A percentile compares a stretch with the other conserved stretches of the same genome.
phyloP scores from a whole-genome alignment of 495 filamentous ascomycete genomes.

The Eremomyces bilateralis region DNA sequence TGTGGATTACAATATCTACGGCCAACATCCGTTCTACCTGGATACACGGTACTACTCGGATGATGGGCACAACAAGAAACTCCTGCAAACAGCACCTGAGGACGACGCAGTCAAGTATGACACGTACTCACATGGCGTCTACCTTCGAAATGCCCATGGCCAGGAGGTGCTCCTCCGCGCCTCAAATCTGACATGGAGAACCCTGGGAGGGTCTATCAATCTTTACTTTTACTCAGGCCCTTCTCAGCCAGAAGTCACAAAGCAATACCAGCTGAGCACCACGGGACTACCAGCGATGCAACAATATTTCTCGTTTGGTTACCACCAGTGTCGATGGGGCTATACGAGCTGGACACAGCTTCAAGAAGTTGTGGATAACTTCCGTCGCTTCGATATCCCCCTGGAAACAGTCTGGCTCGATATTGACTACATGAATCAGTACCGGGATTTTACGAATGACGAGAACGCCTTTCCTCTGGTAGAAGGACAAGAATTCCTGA shows the following conservation, averaged over 20 bases:
- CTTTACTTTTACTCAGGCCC: conserved; percentile 42
- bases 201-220: conserved; percentile 39
- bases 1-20: conserved; percentile 38
- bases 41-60: conserved; percentile 43
- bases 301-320: conserved; percentile 39
- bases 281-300: conserved; percentile 41
- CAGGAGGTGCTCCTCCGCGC: conserved; percentile 50
- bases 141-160: conserved; percentile 43
- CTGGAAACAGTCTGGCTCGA: conserved; percentile 44
- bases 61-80: conserved; percentile 8
- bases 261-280: conserved; percentile 31
- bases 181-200: conserved; percentile 53
- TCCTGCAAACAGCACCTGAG: too few relatives aligned
- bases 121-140: conserved; percentile 39
- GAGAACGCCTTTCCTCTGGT: conserved; percentile 24
- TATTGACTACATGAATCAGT: conserved; percentile 26
- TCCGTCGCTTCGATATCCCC: conserved; percentile 37
- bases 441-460: conserved; percentile 37
- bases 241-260: conserved; percentile 31
- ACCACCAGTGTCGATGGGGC: conserved; percentile 45
- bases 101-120: too few relatives aligned
- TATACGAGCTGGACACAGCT: conserved; percentile 36
- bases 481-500: conserved; percentile 37
- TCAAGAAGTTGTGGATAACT: conserved; percentile 33
- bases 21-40: conserved; percentile 37